These are phyloP conservation scores for Rhizophora apiculata DNA, from an alignment of 345 rosid species.

Conservation along the genomic window DNA sequence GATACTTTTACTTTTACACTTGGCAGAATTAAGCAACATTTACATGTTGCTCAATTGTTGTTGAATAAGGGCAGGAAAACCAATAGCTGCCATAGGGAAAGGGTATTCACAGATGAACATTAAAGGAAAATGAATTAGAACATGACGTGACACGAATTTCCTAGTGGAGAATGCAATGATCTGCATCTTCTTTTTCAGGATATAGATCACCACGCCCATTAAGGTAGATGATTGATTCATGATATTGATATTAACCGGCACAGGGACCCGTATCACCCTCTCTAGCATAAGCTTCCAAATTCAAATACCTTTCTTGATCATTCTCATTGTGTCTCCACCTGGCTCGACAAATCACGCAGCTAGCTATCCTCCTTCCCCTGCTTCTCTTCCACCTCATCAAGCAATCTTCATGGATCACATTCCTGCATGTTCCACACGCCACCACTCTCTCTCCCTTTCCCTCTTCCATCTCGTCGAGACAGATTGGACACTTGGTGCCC, in stretches of 20 bases:
- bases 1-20: too few relatives aligned
- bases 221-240: too few relatives aligned
- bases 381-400: constrained; percentile 69
- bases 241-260: constrained; percentile 4
- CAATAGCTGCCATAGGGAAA: too few relatives aligned
- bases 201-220: too few relatives aligned
- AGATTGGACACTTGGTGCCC: constrained; percentile 57
- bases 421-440: constrained; percentile 64
- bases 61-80: too few relatives aligned
- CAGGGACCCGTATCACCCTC: constrained; percentile 5
- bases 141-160: too few relatives aligned
- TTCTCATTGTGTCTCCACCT: constrained; percentile 53
- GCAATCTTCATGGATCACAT: constrained; percentile 76
- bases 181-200: too few relatives aligned
- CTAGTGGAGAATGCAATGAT: too few relatives aligned
- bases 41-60: too few relatives aligned
- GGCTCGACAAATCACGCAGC: constrained; percentile 76
- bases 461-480: constrained; percentile 60
- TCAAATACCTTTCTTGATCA: constrained; percentile 44
- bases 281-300: constrained; percentile 53
- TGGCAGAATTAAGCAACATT: too few relatives aligned
- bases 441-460: constrained; percentile 33
- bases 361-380: constrained; percentile 60
- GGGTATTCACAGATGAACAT: too few relatives aligned
- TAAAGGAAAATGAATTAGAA: too few relatives aligned